These are phyloP conservation scores for Podospora pseudoanserina DNA, from an alignment of 495 filamentous ascomycete genomes.

Conservation along the genomic window DNA sequence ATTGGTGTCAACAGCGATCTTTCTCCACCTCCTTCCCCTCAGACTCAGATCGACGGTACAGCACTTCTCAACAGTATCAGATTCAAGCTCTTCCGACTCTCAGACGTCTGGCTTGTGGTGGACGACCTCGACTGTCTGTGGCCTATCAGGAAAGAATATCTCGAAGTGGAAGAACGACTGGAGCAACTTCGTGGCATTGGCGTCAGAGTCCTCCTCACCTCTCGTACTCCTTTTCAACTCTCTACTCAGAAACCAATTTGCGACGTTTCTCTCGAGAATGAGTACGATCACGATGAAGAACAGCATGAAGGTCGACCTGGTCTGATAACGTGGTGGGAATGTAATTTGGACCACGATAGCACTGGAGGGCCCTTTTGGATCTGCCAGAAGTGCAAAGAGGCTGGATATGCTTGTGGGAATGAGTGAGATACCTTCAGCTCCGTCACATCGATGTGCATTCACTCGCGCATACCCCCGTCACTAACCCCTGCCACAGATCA, in stretches of 20 bases:
- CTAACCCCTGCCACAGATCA: neutral
- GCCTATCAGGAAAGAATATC: neutral
- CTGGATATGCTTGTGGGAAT: neutral
- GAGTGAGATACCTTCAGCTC: neutral
- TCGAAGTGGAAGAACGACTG: neutral
- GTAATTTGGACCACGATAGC: neutral
- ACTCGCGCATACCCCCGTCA: neutral
- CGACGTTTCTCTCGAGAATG: neutral
- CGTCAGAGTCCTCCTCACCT: neutral
- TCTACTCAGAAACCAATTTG: neutral
- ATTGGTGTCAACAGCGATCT: neutral
- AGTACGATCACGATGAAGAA: constrained; percentile 2
- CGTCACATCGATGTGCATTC: neutral
- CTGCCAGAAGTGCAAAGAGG: neutral
- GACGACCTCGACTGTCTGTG: constrained; percentile 6
- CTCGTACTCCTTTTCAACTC: neutral
- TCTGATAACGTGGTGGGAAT: neutral
- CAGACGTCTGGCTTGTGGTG: neutral
- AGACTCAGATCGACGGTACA: neutral
- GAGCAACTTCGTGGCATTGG: neutral
- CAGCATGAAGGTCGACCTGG: neutral
- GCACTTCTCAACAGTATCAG: neutral
- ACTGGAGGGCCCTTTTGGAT: neutral
- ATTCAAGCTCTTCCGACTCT: constrained; percentile 5
- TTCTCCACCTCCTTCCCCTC: neutral